Conservation (phyloP, 495 filamentous ascomycete species). For the Jackrogersella multiformis region DNA sequence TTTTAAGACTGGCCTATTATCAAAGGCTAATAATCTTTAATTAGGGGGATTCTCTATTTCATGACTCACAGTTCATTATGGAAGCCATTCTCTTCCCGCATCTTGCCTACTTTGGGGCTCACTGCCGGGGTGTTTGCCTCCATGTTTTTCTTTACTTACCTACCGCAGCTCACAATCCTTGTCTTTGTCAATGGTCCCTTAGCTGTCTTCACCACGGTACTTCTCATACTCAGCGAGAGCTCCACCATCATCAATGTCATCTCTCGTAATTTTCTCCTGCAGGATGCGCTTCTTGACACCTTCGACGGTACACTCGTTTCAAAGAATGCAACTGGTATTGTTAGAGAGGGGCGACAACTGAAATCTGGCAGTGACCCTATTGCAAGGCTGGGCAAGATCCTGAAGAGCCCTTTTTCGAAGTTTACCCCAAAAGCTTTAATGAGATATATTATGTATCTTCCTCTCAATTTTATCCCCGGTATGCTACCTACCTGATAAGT, state of each 20-base stretch:
- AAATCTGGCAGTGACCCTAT: conserved; percentile 68
- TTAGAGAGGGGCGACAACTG: conserved; percentile 77
- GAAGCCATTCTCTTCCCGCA: conserved; percentile 74
- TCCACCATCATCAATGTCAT: conserved; percentile 79
- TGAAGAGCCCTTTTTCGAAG: conserved; percentile 73
- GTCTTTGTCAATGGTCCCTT: conserved; percentile 87
- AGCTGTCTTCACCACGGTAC: conserved; percentile 75
- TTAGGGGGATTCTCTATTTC: conserved; percentile 81
- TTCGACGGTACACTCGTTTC: conserved; percentile 84
- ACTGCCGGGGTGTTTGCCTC: conserved; percentile 69
- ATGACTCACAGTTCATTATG: conserved; percentile 68
- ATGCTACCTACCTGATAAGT: conserved; percentile 28
- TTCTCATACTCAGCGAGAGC: conserved; percentile 84
- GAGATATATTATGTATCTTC: conserved; percentile 80
- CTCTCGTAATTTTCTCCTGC: conserved; percentile 77
- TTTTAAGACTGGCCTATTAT: background rate
- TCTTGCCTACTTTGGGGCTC: conserved; percentile 74
- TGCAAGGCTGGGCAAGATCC: conserved; percentile 74
- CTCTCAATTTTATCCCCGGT: conserved; percentile 87
- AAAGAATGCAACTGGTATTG: conserved; percentile 63
- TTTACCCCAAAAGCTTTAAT: conserved; percentile 73
- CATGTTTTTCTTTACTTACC: conserved; percentile 89
- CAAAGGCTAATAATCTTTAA: conserved; percentile 24
- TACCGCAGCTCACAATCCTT: conserved; percentile 84
- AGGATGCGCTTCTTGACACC: conserved; percentile 84